Evolutionary conservation across 371 early-diverging fungal genomes (phyloP), one percentile per base, ranked within the genome.

Genomic region (Dichotomocladium elegans): DNA sequence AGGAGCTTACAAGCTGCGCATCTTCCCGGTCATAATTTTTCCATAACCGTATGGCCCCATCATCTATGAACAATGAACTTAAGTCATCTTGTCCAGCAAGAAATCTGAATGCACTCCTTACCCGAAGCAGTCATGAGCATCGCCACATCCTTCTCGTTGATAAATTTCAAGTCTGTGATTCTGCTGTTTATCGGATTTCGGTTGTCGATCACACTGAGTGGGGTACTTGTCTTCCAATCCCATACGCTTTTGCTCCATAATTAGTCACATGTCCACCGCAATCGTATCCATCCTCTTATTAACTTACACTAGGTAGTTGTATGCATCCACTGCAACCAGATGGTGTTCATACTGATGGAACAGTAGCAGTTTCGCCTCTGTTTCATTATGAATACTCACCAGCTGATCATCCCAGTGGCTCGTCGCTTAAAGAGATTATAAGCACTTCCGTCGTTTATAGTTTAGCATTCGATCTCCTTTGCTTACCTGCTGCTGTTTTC

Each of bases 61-160:
- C 93, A 68, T 88, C 90, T 74, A 53, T 17, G 11, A 44, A 12
- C 29, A 34, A 4, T 26, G 2, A 24, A 19, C 6, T 17, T 21
- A 15, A n/a, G 5, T 10, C 37, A 9, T 1, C 21, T 15, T 37
- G n/a, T n/a, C n/a, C n/a, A 10, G 10, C 15, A 2, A 21, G 22
- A 12, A 14, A n/a, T n/a, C n/a, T n/a, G n/a, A n/a, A n/a, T n/a
- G n/a, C n/a, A n/a, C n/a, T 9, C 10, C 44, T 37, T 76, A 85
- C 88, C 85, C 58, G 91, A 86, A 11, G 86, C 96, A 5, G 86
- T 87, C 41, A 92, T 60, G 45, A 96, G 71, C 65, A 94, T 64
- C 9, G 91, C 85, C 25, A 84, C 76, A 56, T 93, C 93, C 37
- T 92, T 89, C 64, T 96, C 95, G 64, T 98, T 96, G 19, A 96